Base-by-base conservation (phyloP, 2,329 filamentous ascomycete species). In the Bipolaris bicolor region DNA sequence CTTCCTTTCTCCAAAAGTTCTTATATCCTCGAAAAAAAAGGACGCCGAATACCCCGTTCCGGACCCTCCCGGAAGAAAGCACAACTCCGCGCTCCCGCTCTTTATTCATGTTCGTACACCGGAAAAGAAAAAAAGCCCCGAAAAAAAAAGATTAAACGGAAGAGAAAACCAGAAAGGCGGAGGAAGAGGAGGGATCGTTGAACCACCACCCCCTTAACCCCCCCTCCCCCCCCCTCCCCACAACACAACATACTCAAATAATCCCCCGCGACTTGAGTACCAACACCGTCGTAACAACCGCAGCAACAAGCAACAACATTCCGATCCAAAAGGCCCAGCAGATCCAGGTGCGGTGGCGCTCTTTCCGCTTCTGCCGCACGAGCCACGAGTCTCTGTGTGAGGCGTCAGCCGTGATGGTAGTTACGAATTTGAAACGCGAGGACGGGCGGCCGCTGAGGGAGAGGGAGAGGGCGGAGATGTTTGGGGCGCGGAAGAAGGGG, bases 321-420 rank as follows among this genome's bases (percentile, higher is more conserved):
- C 64, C 62, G 2, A 79, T 55, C 81, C 80, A 83, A 66, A 82
- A 83, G 13, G 64, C 59, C 73, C 76, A 81, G 64, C 80, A 83
- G 49, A 85, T 76, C 49, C 78, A 78, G 20, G 79, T 79, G 9
- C 81, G 77, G 45, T 78, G 79, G 4, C 71, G 66, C 52, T 76
- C 76, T 65, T 86, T 86, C 47, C 71, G 71, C 15, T 77, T 74
- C 72, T 86, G 79, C 6, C 75, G 75, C 34, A 76, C 77, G 31
- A 87, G 82, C 84, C 84, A 87, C 49, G 78, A 79, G 62, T 82
- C 76, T 55, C 83, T 86, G 61, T 59, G 58, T 10, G 52, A 41
- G 15, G 65, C 62, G 68, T 72, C 62, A 71, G 63, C 61, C 36
- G 65, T 60, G 34, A 75, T 70, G 20, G 62, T 64, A 5, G 73